phyloP scores from a whole-genome alignment of 2,329 filamentous ascomycete genomes.

The Colletotrichum navitas region DNA sequence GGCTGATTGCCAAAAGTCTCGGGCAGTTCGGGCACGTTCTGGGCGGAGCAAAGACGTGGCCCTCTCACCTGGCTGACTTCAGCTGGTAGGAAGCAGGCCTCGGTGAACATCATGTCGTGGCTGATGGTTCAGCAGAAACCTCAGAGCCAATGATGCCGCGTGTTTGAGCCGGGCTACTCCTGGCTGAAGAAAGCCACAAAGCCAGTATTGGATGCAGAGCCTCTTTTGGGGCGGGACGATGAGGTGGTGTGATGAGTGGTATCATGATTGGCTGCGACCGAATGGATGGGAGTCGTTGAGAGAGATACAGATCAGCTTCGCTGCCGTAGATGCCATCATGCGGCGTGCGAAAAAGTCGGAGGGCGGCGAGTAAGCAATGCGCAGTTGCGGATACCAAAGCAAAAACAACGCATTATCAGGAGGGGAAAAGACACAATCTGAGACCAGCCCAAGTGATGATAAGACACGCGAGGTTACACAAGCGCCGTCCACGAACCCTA shows the following conservation, averaged over 20 bases:
- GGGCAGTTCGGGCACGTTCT: constrained; percentile 6
- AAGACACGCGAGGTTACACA: constrained; percentile 22
- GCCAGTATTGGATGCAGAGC: constrained; percentile 35
- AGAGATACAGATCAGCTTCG: constrained; percentile 4
- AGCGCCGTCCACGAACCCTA: constrained; percentile 7
- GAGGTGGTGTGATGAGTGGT: constrained; percentile 18
- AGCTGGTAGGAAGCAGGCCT: constrained; percentile 33
- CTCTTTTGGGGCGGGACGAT: constrained; percentile 24
- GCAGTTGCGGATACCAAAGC: not conserved
- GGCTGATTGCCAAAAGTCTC: not conserved
- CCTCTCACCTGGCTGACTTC: constrained; percentile 14
- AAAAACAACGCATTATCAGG: not conserved
- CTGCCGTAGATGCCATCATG: not conserved
- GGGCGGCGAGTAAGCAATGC: constrained; percentile 1
- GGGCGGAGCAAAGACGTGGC: constrained; percentile 16
- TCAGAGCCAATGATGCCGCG: not conserved
- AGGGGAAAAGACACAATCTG: constrained; percentile 1
- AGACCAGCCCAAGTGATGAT: constrained; percentile 5
- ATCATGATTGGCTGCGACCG: constrained; percentile 12
- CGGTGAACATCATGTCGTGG: constrained; percentile 27
- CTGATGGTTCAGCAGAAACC: constrained; percentile 7
- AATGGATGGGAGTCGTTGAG: constrained; percentile 9
- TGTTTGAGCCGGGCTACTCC: constrained; percentile 20
- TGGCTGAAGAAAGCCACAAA: constrained; percentile 14
- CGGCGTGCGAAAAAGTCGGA: not conserved